Percentiles rank a stretch among this genome's conserved stretches.
Conservation (phyloP, 2,329 filamentous ascomycete species). For the Penicillium italicum region DNA sequence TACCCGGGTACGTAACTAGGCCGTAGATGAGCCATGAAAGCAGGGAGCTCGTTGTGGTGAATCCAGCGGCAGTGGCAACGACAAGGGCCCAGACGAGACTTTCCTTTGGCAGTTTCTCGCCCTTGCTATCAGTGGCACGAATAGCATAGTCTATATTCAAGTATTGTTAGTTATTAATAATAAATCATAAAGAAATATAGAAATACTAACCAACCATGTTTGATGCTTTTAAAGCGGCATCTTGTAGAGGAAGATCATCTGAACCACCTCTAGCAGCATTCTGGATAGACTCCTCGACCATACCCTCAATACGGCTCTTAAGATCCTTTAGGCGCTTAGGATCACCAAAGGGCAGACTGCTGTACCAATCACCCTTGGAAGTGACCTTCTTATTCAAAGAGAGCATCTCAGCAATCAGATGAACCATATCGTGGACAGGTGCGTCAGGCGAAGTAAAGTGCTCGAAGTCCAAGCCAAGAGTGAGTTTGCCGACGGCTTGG, state of each 20-base stretch:
- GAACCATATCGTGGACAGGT: constrained; percentile 51
- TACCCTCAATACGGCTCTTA: constrained; percentile 18
- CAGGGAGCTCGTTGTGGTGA: constrained; percentile 58
- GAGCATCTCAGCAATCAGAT: constrained; percentile 50
- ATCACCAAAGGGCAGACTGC: constrained; percentile 56
- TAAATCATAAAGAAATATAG: background rate
- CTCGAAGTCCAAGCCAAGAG: constrained; percentile 44
- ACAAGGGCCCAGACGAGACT: constrained; percentile 44
- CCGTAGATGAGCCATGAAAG: constrained; percentile 58
- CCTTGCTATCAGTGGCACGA: constrained; percentile 53
- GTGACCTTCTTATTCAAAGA: constrained; percentile 59
- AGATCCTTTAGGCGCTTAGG: constrained; percentile 40
- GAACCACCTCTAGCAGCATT: constrained; percentile 21
- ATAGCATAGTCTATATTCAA: constrained; percentile 47
- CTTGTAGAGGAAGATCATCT: constrained; percentile 32
- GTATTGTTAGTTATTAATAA: background rate
- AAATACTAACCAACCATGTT: constrained; percentile 40
- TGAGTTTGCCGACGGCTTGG: constrained; percentile 45
- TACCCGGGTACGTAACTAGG: constrained; percentile 52
- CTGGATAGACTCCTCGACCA: constrained; percentile 25
- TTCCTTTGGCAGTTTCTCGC: constrained; percentile 51
- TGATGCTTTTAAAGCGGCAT: constrained; percentile 44
- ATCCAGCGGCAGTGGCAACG: constrained; percentile 56
- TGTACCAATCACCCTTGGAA: constrained; percentile 55
- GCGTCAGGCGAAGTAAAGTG: constrained; percentile 47